Percentiles rank a stretch among this genome's conserved stretches.
phyloP scores from a whole-genome alignment of 176 grass and related monocot genomes.

The Musa itinerans region DNA sequence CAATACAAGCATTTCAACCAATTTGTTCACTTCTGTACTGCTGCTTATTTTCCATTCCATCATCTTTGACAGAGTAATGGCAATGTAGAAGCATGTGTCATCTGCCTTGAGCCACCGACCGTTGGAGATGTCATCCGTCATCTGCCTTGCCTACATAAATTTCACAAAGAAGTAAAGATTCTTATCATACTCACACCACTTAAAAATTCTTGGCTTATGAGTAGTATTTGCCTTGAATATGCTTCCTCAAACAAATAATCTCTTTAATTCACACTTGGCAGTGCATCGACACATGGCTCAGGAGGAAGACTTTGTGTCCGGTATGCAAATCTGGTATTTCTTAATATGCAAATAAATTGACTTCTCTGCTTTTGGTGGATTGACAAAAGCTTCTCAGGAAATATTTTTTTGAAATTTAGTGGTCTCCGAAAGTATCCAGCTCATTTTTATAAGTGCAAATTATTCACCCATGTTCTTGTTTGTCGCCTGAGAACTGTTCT shows the following conservation, averaged over 20 bases:
- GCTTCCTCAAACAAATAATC: not conserved
- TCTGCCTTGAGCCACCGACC: constrained; percentile 67
- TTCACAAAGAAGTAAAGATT: constrained; percentile 70
- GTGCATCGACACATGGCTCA: constrained; percentile 87
- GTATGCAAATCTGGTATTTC: constrained; percentile 60
- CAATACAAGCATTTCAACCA: not conserved
- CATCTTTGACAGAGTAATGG: constrained; percentile 24
- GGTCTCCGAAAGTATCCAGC: too few species aligned
- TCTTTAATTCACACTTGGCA: constrained; percentile 17
- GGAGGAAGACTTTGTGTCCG: constrained; percentile 59
- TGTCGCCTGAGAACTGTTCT: too few species aligned
- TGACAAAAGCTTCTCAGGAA: not conserved
- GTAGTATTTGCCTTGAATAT: not conserved
- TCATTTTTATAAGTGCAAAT: too few species aligned
- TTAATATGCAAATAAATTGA: constrained; percentile 13
- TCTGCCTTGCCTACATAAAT: constrained; percentile 88
- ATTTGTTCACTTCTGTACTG: not conserved
- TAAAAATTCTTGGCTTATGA: not conserved
- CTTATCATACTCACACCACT: constrained; percentile 2
- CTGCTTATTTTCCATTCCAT: constrained; percentile 7
- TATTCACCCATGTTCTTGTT: too few species aligned
- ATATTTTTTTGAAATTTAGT: too few species aligned
- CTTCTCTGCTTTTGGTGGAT: not conserved
- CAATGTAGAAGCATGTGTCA: constrained; percentile 40
- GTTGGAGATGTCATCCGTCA: constrained; percentile 69